phyloP scores from a whole-genome alignment of 208 protist genomes.

The Leishmania amazonensis region DNA sequence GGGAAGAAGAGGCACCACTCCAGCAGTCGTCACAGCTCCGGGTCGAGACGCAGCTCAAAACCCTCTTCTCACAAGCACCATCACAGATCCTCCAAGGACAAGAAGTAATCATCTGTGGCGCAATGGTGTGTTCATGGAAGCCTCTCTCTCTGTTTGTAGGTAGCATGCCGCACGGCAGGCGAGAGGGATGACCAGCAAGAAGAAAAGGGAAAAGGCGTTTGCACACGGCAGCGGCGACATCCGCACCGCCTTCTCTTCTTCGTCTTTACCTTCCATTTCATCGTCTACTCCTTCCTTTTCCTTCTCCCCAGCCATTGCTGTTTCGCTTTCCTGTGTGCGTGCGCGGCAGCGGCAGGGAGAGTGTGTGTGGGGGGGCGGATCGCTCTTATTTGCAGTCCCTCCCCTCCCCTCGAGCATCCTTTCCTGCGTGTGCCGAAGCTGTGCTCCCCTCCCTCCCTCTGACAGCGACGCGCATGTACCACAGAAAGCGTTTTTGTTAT shows the following conservation, averaged over 20 bases:
- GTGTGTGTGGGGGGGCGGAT: not conserved
- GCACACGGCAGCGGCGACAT: not conserved
- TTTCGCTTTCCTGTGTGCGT: not conserved
- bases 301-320: not conserved
- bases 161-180: not conserved
- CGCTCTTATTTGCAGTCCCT: not conserved
- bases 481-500: not conserved
- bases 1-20: not conserved
- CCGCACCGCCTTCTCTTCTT: not conserved
- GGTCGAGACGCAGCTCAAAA: conserved; percentile 4
- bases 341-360: not conserved
- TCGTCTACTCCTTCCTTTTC: not conserved
- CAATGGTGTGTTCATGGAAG: not conserved
- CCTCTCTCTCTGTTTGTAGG: not conserved
- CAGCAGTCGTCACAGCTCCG: conserved; percentile 24
- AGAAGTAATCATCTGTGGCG: conserved; percentile 7
- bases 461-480: not conserved
- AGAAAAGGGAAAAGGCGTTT: not conserved
- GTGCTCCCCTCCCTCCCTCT: not conserved
- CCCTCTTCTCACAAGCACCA: conserved; percentile 6
- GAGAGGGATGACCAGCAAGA: not conserved
- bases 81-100: conserved; percentile 15
- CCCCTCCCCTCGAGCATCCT: not conserved
- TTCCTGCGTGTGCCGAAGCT: not conserved
- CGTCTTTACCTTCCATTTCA: not conserved